Percentiles rank a stretch among this genome's conserved stretches.
Evolutionary conservation across 106 monocot species (phyloP).

Genomic region (Agapanthus africanus): DNA sequence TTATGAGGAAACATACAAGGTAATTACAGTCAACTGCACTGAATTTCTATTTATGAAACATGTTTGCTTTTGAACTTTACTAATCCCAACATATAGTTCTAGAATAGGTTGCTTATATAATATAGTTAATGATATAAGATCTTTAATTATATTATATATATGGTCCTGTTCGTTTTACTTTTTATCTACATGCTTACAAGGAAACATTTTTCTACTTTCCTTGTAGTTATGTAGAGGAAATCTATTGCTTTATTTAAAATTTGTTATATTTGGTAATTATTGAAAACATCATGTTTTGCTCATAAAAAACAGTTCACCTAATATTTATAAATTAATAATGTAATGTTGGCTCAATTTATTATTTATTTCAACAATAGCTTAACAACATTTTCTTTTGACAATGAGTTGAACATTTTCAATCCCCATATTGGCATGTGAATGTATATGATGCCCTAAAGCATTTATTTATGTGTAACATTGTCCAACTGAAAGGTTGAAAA

Average conservation of each 20-base stretch:
- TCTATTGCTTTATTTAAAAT: too few species aligned
- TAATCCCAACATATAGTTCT: neutral
- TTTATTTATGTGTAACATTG: neutral
- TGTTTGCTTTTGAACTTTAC: neutral
- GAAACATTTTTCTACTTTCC: too few species aligned
- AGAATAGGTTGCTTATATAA: neutral
- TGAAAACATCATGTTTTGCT: too few species aligned
- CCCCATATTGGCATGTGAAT: neutral
- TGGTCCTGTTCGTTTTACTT: too few species aligned
- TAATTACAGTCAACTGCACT: conserved; percentile 11
- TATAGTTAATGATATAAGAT: too few species aligned
- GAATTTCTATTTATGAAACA: neutral
- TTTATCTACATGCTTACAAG: too few species aligned
- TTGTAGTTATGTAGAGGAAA: too few species aligned
- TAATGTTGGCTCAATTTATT: too few species aligned
- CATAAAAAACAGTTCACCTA: too few species aligned
- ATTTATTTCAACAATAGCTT: neutral
- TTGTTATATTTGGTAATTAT: too few species aligned
- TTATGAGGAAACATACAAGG: conserved; percentile 98
- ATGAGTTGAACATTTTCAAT: neutral
- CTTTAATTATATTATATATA: too few species aligned
- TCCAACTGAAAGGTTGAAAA: neutral
- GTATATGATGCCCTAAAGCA: neutral
- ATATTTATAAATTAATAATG: too few species aligned
- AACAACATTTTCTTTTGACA: neutral